Evolutionary conservation across 805 yeast species (phyloP).

Genomic region (Yamadazyma insecticola): DNA sequence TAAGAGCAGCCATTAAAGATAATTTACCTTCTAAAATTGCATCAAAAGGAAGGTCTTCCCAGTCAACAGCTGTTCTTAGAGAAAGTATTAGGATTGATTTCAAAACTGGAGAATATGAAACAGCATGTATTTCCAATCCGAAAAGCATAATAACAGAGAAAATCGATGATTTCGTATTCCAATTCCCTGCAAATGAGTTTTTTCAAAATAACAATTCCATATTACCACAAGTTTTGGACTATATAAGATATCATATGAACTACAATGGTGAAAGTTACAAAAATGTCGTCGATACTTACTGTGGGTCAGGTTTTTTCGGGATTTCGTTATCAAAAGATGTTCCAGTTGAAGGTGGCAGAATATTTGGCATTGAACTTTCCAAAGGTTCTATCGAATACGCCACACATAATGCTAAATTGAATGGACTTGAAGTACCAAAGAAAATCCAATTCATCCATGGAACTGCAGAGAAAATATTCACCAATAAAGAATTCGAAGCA

Average conservation of each 20-base stretch:
- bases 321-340: constrained; percentile 27
- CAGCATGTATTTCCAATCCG: constrained; percentile 22
- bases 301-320: constrained; percentile 45
- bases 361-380: constrained; percentile 40
- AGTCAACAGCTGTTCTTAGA: constrained; percentile 21
- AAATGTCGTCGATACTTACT: constrained; percentile 38
- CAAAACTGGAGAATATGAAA: constrained; percentile 23
- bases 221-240: constrained; percentile 30
- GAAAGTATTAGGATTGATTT: constrained; percentile 27
- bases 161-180: constrained; percentile 31
- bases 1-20: constrained; percentile 10
- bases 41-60: constrained; percentile 1
- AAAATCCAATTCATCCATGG: constrained; percentile 33
- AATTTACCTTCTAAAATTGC: constrained; percentile 2
- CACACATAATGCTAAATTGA: constrained; percentile 33
- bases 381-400: constrained; percentile 30
- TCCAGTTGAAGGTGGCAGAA: constrained; percentile 24
- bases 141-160: constrained; percentile 29
- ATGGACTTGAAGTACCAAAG: constrained; percentile 26
- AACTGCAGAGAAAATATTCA: constrained; percentile 32
- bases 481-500: constrained; percentile 16
- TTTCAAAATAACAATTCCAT: constrained; percentile 37
- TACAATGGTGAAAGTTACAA: constrained; percentile 11
- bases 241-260: constrained; percentile 20
- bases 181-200: constrained; percentile 35